Base-by-base conservation (phyloP, 2,329 filamentous ascomycete species). In the Thielaviopsis musarum region DNA sequence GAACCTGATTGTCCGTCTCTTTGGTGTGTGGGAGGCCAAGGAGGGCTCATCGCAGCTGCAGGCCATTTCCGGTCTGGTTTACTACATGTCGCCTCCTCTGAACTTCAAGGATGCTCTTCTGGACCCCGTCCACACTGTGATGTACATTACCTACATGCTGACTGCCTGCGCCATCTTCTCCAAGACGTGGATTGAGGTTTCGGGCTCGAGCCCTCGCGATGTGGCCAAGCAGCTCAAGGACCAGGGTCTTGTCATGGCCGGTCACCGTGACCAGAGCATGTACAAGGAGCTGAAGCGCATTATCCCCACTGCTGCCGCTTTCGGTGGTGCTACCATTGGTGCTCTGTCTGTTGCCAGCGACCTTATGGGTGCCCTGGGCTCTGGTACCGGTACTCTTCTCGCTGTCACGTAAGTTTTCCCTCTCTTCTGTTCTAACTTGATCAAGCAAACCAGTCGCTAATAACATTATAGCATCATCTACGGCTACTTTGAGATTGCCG, bases 121-220 rank as follows among this genome's bases (percentile, higher is more conserved):
- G 64, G 94, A 98, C 75, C 93, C 93, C 41, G 90, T 98, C 69
- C 93, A 98, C 79, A 97, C 93, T 21, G 84, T 85, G 62, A 81
- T 95, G 70, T 98, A 98, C 77, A 89, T 97, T 66, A 80, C 84
- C 65, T 98, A 97, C 79, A 98, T 98, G 91, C 85, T 98, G 61
- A 87, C 89, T 68, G 94, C 94, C 66, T 98, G 93, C 71, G 91
- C 91, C 63, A 84, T 97, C 72, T 98, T 98, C 82, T 96, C 91
- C 75, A 98, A 98, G 88, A 98, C 94, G 59, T 98, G 93, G 93
- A 98, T 98, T 68, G 93, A 98, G 77, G 93, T 98, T 65, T 97
- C 93, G 48, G 94, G 93, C 69, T 96, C 91, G 64, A 91, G 89
- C 77, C 94, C 93, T 62, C 88, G 93, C 69, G 93, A 98, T 70